Percentiles rank a stretch among this genome's conserved stretches.
phyloP scores from a whole-genome alignment of 1,139 yeast species.

The Diutina pseudorugosa region DNA sequence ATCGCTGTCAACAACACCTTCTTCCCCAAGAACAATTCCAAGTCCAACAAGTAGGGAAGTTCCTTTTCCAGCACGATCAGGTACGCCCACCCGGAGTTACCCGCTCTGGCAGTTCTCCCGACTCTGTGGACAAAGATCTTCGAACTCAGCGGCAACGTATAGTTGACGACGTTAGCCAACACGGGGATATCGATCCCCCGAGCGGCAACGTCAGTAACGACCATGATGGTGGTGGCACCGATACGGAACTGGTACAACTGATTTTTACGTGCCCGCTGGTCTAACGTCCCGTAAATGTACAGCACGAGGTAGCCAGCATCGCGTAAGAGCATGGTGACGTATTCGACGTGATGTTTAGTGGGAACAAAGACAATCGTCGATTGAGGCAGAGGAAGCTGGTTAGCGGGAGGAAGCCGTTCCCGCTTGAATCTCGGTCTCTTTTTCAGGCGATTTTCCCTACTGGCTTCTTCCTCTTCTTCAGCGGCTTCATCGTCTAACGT shows the following conservation, averaged over 20 bases:
- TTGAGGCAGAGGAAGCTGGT: constrained; percentile 67
- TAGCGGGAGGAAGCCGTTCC: constrained; percentile 62
- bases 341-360: constrained; percentile 75
- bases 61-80: constrained; percentile 79
- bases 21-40: constrained; percentile 82
- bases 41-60: constrained; percentile 78
- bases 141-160: constrained; percentile 88
- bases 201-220: constrained; percentile 86
- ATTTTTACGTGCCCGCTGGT: constrained; percentile 68
- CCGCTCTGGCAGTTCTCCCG: constrained; percentile 42
- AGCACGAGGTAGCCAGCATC: constrained; percentile 20
- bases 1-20: constrained; percentile 60
- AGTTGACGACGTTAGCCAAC: constrained; percentile 75
- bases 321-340: constrained; percentile 51
- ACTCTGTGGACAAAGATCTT: constrained; percentile 11
- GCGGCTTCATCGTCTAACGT: constrained; percentile 33
- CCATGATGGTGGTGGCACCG: constrained; percentile 33
- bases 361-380: constrained; percentile 91
- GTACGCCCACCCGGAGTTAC: constrained; percentile 96
- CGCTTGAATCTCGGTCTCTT: constrained; percentile 33
- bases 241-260: constrained; percentile 46
- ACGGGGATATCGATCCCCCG: constrained; percentile 90
- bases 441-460: constrained; percentile 21
- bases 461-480: constrained; percentile 34
- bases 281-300: constrained; percentile 66